Conservation (phyloP, 371 early-diverging fungal species). For the Syncephalastrum contaminatum region DNA sequence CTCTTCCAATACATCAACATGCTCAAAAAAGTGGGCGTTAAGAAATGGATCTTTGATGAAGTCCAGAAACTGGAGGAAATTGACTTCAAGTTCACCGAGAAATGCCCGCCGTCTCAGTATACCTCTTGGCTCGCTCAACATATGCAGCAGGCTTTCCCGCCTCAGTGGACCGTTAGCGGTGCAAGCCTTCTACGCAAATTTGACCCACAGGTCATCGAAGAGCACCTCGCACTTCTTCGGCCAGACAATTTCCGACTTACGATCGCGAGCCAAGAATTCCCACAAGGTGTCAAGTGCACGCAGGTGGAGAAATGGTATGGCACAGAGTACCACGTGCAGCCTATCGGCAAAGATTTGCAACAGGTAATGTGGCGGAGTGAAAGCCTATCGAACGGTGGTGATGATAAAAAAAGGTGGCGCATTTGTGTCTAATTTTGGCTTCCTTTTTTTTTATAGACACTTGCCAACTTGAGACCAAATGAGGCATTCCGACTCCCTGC, state of each 20-base stretch:
- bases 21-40: slow-evolving; percentile 65
- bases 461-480: slow-evolving; percentile 43
- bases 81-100: slow-evolving; percentile 81
- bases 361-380: slow-evolving; percentile 38
- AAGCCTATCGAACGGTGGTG: neutral
- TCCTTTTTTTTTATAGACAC: slow-evolving; percentile 25
- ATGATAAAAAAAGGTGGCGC: neutral
- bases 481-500: slow-evolving; percentile 70
- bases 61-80: slow-evolving; percentile 65
- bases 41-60: slow-evolving; percentile 84
- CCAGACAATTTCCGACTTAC: slow-evolving; percentile 67
- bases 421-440: neutral
- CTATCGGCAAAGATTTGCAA: slow-evolving; percentile 53
- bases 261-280: slow-evolving; percentile 40
- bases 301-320: slow-evolving; percentile 77
- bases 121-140: slow-evolving; percentile 43
- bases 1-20: slow-evolving; percentile 90
- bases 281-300: slow-evolving; percentile 47
- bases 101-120: slow-evolving; percentile 58
- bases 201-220: slow-evolving; percentile 53
- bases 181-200: slow-evolving; percentile 56
- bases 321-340: slow-evolving; percentile 73
- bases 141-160: slow-evolving; percentile 66
- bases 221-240: slow-evolving; percentile 55
- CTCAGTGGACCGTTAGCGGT: slow-evolving; percentile 71